Percentiles rank a stretch among this genome's conserved stretches.
Conservation (phyloP, 768 basidiomycete species). For the Dioszegia hungarica region DNA sequence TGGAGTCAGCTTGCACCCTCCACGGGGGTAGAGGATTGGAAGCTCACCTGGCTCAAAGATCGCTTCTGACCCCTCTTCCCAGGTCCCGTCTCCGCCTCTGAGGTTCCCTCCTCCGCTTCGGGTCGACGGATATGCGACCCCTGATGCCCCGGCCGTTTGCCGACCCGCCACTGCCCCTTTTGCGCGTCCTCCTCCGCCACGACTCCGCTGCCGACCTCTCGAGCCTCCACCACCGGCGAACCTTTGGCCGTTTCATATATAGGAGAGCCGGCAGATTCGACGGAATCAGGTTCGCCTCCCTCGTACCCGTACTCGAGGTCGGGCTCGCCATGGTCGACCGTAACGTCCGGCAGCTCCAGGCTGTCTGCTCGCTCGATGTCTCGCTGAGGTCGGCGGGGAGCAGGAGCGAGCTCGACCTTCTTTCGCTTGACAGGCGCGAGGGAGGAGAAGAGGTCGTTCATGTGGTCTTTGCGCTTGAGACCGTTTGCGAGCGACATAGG, state of each 20-base stretch:
- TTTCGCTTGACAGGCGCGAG: constrained; percentile 3
- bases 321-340: background rate
- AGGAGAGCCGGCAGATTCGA: no score
- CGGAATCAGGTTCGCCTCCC: no score
- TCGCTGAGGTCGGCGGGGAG: no score
- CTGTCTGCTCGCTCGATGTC: background rate
- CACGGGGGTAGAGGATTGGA: background rate
- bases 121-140: constrained; percentile 21
- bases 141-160: constrained; percentile 34
- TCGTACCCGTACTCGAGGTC: no score
- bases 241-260: no score
- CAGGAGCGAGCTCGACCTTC: background rate
- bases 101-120: background rate
- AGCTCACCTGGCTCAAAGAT: constrained; percentile 18
- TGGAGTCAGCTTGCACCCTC: background rate
- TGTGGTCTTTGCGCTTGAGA: background rate
- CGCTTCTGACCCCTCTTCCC: constrained; percentile 6
- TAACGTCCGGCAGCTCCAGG: background rate
- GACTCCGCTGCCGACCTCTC: background rate
- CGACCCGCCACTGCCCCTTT: constrained; percentile 32
- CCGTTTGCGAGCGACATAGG: background rate
- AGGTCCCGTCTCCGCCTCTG: background rate
- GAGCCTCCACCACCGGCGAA: background rate
- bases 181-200: background rate
- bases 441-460: background rate